Conservation (phyloP, 129 eudicot species). For the Heracleum sosnowskyi region DNA sequence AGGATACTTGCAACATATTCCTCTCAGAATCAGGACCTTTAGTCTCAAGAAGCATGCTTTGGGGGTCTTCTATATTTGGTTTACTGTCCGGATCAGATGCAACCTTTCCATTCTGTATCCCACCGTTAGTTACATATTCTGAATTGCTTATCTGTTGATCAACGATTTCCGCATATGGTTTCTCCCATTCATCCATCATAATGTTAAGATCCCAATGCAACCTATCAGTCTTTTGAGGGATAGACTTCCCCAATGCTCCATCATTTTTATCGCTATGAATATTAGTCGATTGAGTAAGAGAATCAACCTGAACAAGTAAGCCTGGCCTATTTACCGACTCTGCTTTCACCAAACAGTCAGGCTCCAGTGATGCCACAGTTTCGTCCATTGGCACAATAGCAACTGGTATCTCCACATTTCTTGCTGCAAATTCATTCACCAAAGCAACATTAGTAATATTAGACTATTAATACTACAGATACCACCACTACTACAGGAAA, state of each 20-base stretch:
- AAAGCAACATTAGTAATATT: constrained; percentile 21
- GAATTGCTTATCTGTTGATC: constrained; percentile 11
- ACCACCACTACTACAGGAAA: constrained; percentile 37
- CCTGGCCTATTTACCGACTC: neutral
- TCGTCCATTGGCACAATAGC: constrained; percentile 11
- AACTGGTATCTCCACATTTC: constrained; percentile 7
- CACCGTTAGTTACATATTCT: constrained; percentile 8
- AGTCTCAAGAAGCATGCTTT: neutral
- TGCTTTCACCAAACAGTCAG: neutral
- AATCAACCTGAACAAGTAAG: constrained; percentile 20
- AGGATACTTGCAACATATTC: constrained; percentile 6
- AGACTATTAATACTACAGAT: neutral
- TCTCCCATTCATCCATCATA: constrained; percentile 55
- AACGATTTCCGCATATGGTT: constrained; percentile 25
- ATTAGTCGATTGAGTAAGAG: constrained; percentile 15
- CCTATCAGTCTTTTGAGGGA: neutral
- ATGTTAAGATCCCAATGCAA: constrained; percentile 65
- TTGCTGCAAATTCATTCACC: constrained; percentile 26
- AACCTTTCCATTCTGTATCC: constrained; percentile 7
- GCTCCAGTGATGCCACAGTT: constrained; percentile 5
- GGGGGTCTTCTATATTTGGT: neutral
- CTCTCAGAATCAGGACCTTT: neutral
- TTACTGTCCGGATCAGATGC: neutral
- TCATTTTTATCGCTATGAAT: constrained; percentile 10
- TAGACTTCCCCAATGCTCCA: constrained; percentile 10